These are phyloP conservation scores for Aspergillus oerlinghausenensis DNA, from an alignment of 2,329 filamentous ascomycete species.

Conservation along the genomic window DNA sequence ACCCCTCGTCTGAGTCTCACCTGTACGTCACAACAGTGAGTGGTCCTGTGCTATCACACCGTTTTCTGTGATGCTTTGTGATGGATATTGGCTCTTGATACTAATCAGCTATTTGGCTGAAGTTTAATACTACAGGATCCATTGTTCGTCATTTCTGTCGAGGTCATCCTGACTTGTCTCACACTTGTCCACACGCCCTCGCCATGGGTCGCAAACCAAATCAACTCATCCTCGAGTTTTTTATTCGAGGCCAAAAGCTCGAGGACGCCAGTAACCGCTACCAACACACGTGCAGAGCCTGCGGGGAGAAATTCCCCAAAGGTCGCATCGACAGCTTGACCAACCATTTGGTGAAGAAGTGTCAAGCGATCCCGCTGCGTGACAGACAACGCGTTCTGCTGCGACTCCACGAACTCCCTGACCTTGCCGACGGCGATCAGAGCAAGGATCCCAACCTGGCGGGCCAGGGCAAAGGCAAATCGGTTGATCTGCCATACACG, in stretches of 20 bases:
- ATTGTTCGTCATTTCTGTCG: background rate
- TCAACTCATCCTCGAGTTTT: slow-evolving; percentile 80
- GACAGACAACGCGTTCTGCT: slow-evolving; percentile 73
- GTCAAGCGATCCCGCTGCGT: slow-evolving; percentile 68
- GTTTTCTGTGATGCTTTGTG: background rate
- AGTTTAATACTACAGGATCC: background rate
- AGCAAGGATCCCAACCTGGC: slow-evolving; percentile 37
- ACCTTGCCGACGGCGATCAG: slow-evolving; percentile 41
- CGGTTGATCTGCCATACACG: slow-evolving; percentile 40
- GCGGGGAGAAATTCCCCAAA: slow-evolving; percentile 84
- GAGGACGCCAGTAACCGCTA: slow-evolving; percentile 89
- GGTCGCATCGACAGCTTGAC: slow-evolving; percentile 79
- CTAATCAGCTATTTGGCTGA: background rate
- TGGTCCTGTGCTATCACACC: background rate
- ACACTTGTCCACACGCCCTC: background rate
- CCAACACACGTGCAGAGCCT: slow-evolving; percentile 82
- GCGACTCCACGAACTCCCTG: slow-evolving; percentile 65
- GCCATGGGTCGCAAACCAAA: slow-evolving; percentile 81
- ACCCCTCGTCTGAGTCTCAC: slow-evolving; percentile 5
- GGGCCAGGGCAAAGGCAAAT: slow-evolving; percentile 32
- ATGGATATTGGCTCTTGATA: background rate
- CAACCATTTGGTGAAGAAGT: slow-evolving; percentile 80
- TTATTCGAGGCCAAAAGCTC: slow-evolving; percentile 79
- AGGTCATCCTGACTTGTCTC: slow-evolving; percentile 3
- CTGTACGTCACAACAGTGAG: slow-evolving; percentile 9